Conservation (phyloP, 441 rosid species). For the Manihot esculenta region DNA sequence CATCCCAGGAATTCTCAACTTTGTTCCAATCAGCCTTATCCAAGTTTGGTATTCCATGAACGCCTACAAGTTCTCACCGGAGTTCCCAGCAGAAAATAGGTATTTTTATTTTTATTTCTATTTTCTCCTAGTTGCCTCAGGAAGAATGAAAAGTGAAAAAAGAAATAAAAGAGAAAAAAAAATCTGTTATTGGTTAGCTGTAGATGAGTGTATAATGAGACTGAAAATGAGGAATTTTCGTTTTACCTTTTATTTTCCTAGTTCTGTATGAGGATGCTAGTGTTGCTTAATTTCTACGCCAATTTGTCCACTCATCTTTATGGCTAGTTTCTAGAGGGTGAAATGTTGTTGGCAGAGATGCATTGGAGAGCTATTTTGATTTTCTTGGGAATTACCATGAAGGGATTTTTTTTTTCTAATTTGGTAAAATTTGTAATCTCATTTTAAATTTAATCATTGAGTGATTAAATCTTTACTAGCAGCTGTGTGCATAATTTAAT, state of each 20-base stretch:
- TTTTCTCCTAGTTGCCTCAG: neutral
- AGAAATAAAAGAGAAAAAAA: neutral
- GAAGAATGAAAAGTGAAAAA: constrained; percentile 2
- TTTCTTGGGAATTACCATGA: neutral
- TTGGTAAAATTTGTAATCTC: neutral
- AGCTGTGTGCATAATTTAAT: neutral
- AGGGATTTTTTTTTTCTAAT: neutral
- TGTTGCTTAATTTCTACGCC: too few species aligned
- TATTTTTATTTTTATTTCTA: neutral
- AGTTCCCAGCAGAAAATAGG: neutral
- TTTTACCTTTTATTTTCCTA: neutral
- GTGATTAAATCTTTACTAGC: neutral
- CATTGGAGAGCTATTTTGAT: neutral
- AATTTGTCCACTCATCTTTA: neutral
- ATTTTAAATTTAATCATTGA: neutral
- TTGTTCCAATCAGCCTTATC: constrained; percentile 70
- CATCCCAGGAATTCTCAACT: constrained; percentile 62
- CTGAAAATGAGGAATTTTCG: neutral
- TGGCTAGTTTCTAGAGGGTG: neutral
- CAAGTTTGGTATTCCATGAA: constrained; percentile 51
- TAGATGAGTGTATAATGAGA: constrained; percentile 16
- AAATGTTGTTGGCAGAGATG: neutral
- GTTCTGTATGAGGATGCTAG: neutral
- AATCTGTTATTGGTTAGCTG: neutral
- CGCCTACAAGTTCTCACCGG: neutral